These are phyloP conservation scores for Sphaerulina populicola DNA, from an alignment of 2,329 filamentous ascomycete species.

Conservation along the genomic window DNA sequence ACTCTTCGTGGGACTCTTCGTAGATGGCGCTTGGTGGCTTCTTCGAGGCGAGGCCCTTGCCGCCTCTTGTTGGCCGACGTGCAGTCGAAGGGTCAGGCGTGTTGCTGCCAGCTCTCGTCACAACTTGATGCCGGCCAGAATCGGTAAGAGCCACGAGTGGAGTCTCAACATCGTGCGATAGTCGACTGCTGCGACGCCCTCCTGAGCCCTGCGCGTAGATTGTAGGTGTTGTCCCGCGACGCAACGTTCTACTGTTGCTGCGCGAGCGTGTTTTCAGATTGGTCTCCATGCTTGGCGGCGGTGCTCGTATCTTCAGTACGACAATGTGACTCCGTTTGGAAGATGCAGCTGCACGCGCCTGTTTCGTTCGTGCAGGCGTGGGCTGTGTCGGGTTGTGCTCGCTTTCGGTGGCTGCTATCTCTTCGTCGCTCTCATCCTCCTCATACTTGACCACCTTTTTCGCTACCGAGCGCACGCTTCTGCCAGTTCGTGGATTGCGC, in stretches of 20 bases:
- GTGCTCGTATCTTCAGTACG: conserved; percentile 33
- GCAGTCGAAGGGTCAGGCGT: conserved; percentile 40
- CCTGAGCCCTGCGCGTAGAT: conserved; percentile 21
- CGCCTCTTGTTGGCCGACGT: conserved; percentile 37
- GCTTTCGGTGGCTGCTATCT: conserved; percentile 36
- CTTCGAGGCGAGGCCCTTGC: conserved; percentile 40
- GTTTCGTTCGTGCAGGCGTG: conserved; percentile 13
- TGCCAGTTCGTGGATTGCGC: conserved; percentile 49
- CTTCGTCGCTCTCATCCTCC: conserved; percentile 42
- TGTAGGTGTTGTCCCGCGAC: conserved; percentile 32
- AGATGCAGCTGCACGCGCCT: conserved; percentile 9
- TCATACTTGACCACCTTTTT: conserved; percentile 50
- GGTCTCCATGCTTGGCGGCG: conserved; percentile 19
- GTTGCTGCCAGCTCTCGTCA: conserved; percentile 47
- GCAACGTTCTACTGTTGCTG: conserved; percentile 34
- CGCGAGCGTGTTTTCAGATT: conserved; percentile 31
- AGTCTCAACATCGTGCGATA: conserved; percentile 50
- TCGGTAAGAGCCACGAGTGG: conserved; percentile 51
- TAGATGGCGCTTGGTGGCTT: conserved; percentile 43
- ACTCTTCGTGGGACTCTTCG: conserved; percentile 48
- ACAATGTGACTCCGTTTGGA: conserved; percentile 32
- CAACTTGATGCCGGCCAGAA: conserved; percentile 50
- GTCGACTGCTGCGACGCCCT: conserved; percentile 50
- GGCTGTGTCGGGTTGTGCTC: conserved; percentile 19
- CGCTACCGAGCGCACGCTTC: conserved; percentile 48